Evolutionary conservation across 495 filamentous ascomycete genomes (phyloP).

Genomic region (Annulohypoxylon nitens): DNA sequence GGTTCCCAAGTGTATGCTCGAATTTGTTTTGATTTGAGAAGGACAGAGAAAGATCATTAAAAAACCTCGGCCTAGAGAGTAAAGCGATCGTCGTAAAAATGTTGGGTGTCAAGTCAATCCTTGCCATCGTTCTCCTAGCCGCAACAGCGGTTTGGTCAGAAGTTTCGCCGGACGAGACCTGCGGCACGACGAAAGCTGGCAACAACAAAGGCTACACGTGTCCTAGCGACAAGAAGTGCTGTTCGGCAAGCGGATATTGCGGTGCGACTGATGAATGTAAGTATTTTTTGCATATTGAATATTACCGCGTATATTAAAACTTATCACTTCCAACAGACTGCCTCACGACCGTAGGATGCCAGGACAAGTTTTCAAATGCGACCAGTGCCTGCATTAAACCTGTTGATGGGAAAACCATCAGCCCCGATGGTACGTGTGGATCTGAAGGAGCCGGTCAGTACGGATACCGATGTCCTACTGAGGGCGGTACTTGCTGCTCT

Average conservation of each 20-base stretch:
- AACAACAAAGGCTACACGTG: constrained; percentile 53
- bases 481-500: constrained; percentile 51
- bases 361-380: constrained; percentile 52
- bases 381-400: constrained; percentile 50
- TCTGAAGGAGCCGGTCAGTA: constrained; percentile 47
- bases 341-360: constrained; percentile 53
- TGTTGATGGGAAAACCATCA: constrained; percentile 44
- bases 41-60: background rate
- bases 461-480: constrained; percentile 52
- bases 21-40: background rate
- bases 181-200: constrained; percentile 47
- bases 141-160: constrained; percentile 52
- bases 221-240: constrained; percentile 50
- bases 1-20: background rate
- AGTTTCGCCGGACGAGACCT: constrained; percentile 54
- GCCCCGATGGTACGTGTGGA: constrained; percentile 55
- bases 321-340: constrained; percentile 30
- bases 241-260: constrained; percentile 55
- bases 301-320: too few relatives aligned
- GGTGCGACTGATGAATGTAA: constrained; percentile 50
- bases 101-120: constrained; percentile 27
- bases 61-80: background rate
- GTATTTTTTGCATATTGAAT: too few relatives aligned
- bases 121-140: constrained; percentile 30
- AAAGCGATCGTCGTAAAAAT: constrained; percentile 21